Conservation (phyloP, 2,329 filamentous ascomycete genomes). For the Colletotrichum simmondsii region DNA sequence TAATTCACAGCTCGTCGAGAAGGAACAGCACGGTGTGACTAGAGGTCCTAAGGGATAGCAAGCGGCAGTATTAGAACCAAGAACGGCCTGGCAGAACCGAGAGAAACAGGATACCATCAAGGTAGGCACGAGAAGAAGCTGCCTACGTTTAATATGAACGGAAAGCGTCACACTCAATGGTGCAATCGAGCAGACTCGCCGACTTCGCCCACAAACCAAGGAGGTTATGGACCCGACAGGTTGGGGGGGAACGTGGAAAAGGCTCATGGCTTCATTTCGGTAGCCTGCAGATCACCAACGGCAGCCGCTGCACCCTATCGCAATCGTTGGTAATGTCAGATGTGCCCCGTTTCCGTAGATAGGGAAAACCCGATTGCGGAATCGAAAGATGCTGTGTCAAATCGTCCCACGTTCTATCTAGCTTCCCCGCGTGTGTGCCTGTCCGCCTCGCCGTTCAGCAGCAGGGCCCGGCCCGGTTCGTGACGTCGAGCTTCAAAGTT, state of each 20-base stretch:
- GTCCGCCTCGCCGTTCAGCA: neutral
- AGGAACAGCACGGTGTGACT: neutral
- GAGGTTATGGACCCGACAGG: neutral
- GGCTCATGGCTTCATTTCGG: neutral
- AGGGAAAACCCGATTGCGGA: neutral
- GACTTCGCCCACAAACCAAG: neutral
- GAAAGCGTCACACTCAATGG: neutral
- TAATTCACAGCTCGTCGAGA: neutral
- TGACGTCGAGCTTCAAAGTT: neutral
- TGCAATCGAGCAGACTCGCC: neutral
- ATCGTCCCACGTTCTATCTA: too few species aligned
- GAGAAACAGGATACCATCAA: neutral
- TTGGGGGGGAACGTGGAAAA: neutral
- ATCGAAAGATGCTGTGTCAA: too few species aligned
- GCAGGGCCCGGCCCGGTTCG: neutral
- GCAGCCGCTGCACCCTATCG: neutral
- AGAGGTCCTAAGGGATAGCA: neutral
- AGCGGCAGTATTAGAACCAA: neutral
- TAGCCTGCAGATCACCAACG: constrained; percentile 7
- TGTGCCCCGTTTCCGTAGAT: neutral
- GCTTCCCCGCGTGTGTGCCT: constrained; percentile 3
- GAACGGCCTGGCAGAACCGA: neutral
- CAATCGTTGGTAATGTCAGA: neutral
- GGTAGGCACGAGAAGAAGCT: neutral
- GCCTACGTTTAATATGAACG: neutral